A percentile compares a stretch with the other conserved stretches of the same genome.
Conservation (phyloP, 139 green algal genomes). For the Tetraselmis chui region DNA sequence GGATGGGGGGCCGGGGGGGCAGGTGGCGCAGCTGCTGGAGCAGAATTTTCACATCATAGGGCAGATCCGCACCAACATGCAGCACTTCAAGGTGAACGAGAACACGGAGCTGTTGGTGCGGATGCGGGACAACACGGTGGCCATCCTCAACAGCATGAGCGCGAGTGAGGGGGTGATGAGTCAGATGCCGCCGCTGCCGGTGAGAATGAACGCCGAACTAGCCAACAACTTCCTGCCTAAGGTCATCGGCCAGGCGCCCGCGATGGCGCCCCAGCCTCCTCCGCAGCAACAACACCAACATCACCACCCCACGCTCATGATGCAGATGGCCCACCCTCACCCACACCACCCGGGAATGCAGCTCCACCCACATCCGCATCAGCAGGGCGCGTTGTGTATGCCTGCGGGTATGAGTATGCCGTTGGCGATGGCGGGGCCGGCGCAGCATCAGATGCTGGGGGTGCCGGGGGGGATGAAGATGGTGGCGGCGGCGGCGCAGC, state of each 20-base stretch:
- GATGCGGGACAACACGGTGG: constrained; percentile 77
- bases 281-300: not conserved
- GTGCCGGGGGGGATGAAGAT: too few relatives aligned
- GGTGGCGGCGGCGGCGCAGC: too few relatives aligned
- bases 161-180: constrained; percentile 58
- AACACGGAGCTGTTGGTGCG: constrained; percentile 76
- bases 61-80: constrained; percentile 40
- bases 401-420: not conserved
- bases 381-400: not conserved
- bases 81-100: constrained; percentile 53
- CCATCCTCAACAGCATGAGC: constrained; percentile 63
- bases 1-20: constrained; percentile 15
- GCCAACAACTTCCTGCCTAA: constrained; percentile 49
- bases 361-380: not conserved
- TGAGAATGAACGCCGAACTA: constrained; percentile 63
- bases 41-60: constrained; percentile 18
- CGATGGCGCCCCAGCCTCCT: not conserved
- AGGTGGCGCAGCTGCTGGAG: constrained; percentile 25
- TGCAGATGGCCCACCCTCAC: not conserved
- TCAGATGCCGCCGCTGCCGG: constrained; percentile 80
- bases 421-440: not conserved
- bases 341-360: not conserved
- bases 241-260: not conserved
- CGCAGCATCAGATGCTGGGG: not conserved
- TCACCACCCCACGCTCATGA: too few relatives aligned